Base-by-base conservation (phyloP, 768 basidiomycete genomes). In the Termitomyces sp. region DNA sequence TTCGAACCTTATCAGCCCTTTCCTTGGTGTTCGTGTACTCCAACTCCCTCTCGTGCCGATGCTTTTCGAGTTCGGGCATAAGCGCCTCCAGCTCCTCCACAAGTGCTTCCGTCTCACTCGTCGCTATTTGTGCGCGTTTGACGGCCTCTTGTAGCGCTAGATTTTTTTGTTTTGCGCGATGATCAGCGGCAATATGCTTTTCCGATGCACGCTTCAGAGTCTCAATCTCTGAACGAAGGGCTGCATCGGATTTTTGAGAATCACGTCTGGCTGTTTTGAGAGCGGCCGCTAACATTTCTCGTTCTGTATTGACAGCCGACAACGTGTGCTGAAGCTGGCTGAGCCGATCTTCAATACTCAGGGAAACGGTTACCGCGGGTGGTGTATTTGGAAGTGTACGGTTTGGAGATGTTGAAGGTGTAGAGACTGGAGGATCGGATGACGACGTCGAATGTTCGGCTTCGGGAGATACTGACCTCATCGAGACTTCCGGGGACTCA, bases 111-210 rank as follows among this genome's bases (percentile, higher is more conserved):
- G 74, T 76, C 52, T 79, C 77, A 67, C 62, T 70, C 62, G 67
- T 85, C 68, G 54, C 82, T 62, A 82, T 79, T 60, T 81, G 83
- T 10, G 89, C 85, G 53, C 91, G 85, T 65, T 90, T 93, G 12
- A 88, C 85, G 2, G 92, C 89, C 65, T 96, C 93, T 67, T 95
- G 93, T 39, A 96, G 73, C 1, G 94, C 91, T 11, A 94, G 78
- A 10, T 88, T 83, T 63, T 93, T 95, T 68, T 96, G 94, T 43
- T 85, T 84, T 10, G 87, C 84, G n/a, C 93, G 82, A 23, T 83
- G 76, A 67, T 98, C 95, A 2, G 82, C 79, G 1, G 83, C 78
- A 0, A 80, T 73, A 54, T 88, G 82, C 63, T 92, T 93, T 63
- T 96, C 94, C 3, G 87, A 86, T 1, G 91, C 82, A 4, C 91